Evolutionary conservation across 2,329 filamentous ascomycete genomes (phyloP).

Genomic region (Elsinoe arachidis): DNA sequence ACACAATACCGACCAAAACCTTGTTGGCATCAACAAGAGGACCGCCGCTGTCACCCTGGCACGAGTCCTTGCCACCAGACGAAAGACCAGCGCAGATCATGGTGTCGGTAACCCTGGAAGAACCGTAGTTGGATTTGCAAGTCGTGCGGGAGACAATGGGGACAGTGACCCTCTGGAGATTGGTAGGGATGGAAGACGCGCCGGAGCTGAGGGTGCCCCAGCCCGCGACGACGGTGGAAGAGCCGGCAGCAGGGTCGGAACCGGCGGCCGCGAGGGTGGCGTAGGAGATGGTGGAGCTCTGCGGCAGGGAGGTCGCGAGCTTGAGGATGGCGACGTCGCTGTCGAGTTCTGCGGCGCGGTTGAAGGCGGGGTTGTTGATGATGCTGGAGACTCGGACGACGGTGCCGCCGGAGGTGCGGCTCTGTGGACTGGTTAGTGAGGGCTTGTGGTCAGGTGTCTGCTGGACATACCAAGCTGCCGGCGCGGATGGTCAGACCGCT

Average conservation of each 20-base stretch:
- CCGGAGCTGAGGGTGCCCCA: neutral
- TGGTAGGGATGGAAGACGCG: neutral
- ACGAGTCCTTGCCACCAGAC: conserved; percentile 2
- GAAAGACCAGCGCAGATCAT: conserved; percentile 6
- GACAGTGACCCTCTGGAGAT: neutral
- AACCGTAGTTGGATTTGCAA: neutral
- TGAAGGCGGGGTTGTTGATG: conserved; percentile 11
- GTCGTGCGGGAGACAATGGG: conserved; percentile 4
- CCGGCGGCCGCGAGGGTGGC: neutral
- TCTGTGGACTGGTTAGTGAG: neutral
- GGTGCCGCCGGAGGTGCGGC: neutral
- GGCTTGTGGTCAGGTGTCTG: neutral
- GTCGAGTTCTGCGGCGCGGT: neutral
- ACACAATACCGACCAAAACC: neutral
- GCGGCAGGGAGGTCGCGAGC: neutral
- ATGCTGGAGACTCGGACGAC: neutral
- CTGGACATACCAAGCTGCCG: neutral
- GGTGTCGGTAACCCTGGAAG: neutral
- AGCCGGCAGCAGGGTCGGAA: neutral
- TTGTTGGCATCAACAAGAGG: conserved; percentile 1
- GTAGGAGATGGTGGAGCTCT: conserved; percentile 3
- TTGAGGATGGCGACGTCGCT: conserved; percentile 5
- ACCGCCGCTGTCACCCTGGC: conserved; percentile 5
- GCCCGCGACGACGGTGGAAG: neutral
- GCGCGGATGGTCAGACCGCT: neutral